Evolutionary conservation across 768 basidiomycete genomes (phyloP), one percentile per base, ranked within the genome.

Genomic region (Cubamyces sp.): DNA sequence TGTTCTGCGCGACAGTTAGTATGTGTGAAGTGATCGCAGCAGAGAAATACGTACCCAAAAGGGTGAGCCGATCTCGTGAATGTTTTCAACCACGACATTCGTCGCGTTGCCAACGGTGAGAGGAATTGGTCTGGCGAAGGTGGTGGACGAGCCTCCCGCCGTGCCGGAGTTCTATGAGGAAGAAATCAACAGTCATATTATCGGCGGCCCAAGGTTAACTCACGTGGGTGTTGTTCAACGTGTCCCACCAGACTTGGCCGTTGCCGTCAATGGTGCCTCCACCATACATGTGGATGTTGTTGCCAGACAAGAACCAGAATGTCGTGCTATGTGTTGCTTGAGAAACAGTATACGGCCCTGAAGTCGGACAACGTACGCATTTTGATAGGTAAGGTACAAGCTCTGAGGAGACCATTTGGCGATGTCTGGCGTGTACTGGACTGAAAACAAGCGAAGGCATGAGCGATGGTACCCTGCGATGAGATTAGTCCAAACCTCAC

Each of bases 181-280:
- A 26, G 23, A 55, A 19, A 26, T 54, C 28, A 47, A 6, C 19
- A 25, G n/a, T 8, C 1, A 49, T 45, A 1, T 14, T 23, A 56
- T 34, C 5, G 49, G 26, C 34, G 42, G 40, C 39, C 45, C 7
- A 23, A 48, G 46, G 8, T 14, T 23, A 8, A 54, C 67, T 46
- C 50, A 70, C 68, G 41, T 65, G 49, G 2, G 64, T 71, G 54
- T 66, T 71, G 57, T 70, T 68, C 39, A 70, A 66, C 43, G 69
- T 65, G 56, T 75, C 73, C 69, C 71, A 75, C 74, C 80, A 79
- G 26, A 77, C 74, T 64, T 82, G 81, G 5, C 81, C 80, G 51
- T 80, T 81, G 47, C 74, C 79, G 70, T 82, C 79, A 51, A 83
- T 73, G 16, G 77, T 78, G 37, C 81, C 81, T 41, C 80, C 79